Evolutionary conservation across 2,329 filamentous ascomycete species (phyloP), one percentile per base, ranked within the genome.

Genomic region (Pseudopithomyces maydicus): DNA sequence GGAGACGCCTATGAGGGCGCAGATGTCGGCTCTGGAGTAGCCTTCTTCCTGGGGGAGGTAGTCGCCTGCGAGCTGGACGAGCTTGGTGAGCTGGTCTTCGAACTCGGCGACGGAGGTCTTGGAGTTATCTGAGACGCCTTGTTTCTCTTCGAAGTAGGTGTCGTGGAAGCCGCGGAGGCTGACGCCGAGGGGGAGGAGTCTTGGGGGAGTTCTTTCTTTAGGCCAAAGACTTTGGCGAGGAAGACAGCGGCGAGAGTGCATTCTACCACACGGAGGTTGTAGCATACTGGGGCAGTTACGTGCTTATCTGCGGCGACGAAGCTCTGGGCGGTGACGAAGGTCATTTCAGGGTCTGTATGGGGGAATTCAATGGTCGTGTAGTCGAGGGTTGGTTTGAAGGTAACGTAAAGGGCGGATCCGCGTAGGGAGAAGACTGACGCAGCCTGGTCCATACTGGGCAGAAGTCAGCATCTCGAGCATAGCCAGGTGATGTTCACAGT

Each of bases 201-300:
- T 54, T 84, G 78, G 17, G 91, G 88, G 0, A 98, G 85, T 29
- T 80, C 75, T 0, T 67, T 66, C 61, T 85, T 87, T 35, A 89
- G 70, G 2, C 79, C 79, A 58, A 87, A 81, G 39, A 83, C 80
- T 65, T 86, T 87, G 39, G 85, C 83, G 2, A 90, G 77, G 29
- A 88, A 82, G 15, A 85, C 80, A 2, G 95, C 92, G 2, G 95
- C 95, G 32, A 99, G 84, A 52, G 90, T 95, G 79, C 92, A 96
- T 78, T 99, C 95, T 36, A 97, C 95, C 1, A 99, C 95, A 26
- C 95, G 90, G 22, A 99, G 85, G 76, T 99, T 99, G 82, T 98
- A 99, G 82, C 94, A 92, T 62, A 96, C 88, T 0, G 94, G 94
- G 0, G 90, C 95, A 1, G 94, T 97, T 59, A 94, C 90, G 71